phyloP scores from a whole-genome alignment of 495 filamentous ascomycete species.

The Penicillium nucicola region DNA sequence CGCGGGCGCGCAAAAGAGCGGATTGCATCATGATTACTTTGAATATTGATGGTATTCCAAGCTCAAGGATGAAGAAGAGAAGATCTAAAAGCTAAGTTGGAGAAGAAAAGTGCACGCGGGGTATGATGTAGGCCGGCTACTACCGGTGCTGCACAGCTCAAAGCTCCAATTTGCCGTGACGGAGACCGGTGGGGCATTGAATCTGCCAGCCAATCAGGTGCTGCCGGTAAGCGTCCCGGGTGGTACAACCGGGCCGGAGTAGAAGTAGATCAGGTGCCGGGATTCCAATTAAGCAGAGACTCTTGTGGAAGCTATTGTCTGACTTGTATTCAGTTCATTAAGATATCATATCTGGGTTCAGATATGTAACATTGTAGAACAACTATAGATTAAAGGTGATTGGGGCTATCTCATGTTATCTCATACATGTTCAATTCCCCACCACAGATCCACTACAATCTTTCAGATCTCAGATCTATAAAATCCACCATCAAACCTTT shows the following conservation, averaged over 20 bases:
- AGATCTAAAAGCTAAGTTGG: slow-evolving; percentile 3
- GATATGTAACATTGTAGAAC: too few relatives aligned
- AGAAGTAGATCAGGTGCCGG: not conserved
- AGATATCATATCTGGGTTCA: not conserved
- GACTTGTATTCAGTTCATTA: not conserved
- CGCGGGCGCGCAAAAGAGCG: slow-evolving; percentile 30
- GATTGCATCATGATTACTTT: slow-evolving; percentile 32
- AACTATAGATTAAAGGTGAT: too few relatives aligned
- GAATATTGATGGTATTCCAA: not conserved
- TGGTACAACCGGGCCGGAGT: slow-evolving; percentile 23
- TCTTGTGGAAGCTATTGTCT: too few relatives aligned
- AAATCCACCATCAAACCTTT: slow-evolving; percentile 34
- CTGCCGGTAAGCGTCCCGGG: slow-evolving; percentile 22
- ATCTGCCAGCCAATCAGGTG: slow-evolving; percentile 7
- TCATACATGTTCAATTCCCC: too few relatives aligned
- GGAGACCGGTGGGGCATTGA: not conserved
- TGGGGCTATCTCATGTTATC: too few relatives aligned
- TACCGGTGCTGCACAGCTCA: slow-evolving; percentile 5
- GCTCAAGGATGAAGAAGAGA: not conserved
- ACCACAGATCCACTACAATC: too few relatives aligned
- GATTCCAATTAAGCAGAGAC: too few relatives aligned
- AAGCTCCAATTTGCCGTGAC: not conserved
- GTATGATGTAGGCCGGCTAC: slow-evolving; percentile 26
- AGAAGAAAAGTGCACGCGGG: slow-evolving; percentile 20
- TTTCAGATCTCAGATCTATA: not conserved